These are phyloP conservation scores for Pelargonium nanum DNA, from an alignment of 345 rosid species.

Conservation along the genomic window DNA sequence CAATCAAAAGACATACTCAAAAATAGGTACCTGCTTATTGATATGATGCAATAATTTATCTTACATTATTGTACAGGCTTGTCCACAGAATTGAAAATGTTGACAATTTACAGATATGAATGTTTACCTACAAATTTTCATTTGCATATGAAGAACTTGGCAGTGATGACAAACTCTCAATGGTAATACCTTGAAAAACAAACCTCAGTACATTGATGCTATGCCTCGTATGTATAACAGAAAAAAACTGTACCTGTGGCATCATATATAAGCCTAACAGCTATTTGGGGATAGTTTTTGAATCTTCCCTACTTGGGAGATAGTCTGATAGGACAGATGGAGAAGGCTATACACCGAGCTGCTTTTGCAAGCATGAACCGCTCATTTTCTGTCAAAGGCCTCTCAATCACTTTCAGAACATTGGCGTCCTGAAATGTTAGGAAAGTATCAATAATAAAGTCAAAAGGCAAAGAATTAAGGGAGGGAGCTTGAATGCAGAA, in stretches of 20 bases:
- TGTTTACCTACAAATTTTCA: no score
- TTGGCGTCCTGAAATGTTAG: constrained; percentile 52
- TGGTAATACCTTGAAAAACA: background rate
- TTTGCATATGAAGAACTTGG: background rate
- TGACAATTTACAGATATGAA: background rate
- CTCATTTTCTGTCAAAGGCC: constrained; percentile 77
- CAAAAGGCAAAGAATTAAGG: background rate
- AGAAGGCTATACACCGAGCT: constrained; percentile 83
- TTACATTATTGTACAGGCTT: background rate
- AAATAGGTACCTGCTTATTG: background rate
- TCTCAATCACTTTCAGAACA: constrained; percentile 76
- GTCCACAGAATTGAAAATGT: background rate
- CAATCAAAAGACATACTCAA: background rate
- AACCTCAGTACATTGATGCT: background rate
- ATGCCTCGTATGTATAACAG: background rate
- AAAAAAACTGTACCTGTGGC: background rate
- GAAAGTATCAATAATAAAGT: constrained; percentile 1
- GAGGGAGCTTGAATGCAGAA: background rate
- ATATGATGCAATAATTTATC: background rate
- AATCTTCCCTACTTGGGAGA: constrained; percentile 43
- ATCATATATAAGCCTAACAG: constrained; percentile 1
- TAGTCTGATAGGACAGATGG: constrained; percentile 68
- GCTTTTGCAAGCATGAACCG: constrained; percentile 87
- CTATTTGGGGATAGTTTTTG: background rate
- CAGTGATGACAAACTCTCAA: no score